Percentiles rank a stretch among this genome's conserved stretches.
Evolutionary conservation across 2,329 filamentous ascomycete species (phyloP).

Genomic region (Diaporthe ilicicola): DNA sequence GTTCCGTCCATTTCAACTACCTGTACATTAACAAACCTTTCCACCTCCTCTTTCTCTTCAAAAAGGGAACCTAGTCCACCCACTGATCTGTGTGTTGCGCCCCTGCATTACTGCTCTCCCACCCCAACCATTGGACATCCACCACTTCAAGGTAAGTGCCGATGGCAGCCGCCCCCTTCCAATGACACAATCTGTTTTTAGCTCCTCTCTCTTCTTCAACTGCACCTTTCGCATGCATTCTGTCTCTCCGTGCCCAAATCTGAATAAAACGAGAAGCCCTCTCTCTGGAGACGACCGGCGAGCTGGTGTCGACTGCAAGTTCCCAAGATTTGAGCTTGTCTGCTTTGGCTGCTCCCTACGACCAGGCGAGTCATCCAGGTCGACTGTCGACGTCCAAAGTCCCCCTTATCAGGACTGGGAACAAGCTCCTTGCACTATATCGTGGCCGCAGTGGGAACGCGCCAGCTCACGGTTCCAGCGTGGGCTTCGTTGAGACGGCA

Average conservation of each 20-base stretch:
- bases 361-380: slow-evolving; percentile 25
- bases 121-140: neutral
- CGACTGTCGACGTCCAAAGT: slow-evolving; percentile 22
- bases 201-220: neutral
- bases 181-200: slow-evolving; percentile 16
- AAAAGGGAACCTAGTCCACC: neutral
- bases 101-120: neutral
- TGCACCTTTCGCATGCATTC: slow-evolving; percentile 15
- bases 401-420: slow-evolving; percentile 13
- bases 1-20: neutral
- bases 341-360: neutral
- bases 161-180: slow-evolving; percentile 17
- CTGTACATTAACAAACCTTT: neutral
- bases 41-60: neutral
- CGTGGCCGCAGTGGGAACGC: slow-evolving; percentile 19
- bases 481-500: slow-evolving; percentile 26
- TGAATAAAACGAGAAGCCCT: neutral
- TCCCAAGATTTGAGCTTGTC: neutral
- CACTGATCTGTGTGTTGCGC: neutral
- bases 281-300: neutral
- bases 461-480: slow-evolving; percentile 20
- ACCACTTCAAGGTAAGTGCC: slow-evolving; percentile 16
- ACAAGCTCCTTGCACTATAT: neutral
- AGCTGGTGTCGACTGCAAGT: neutral
- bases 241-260: neutral